phyloP scores from a whole-genome alignment of 108 stramenopile genomes.

The Discostella pseudostelligera region DNA sequence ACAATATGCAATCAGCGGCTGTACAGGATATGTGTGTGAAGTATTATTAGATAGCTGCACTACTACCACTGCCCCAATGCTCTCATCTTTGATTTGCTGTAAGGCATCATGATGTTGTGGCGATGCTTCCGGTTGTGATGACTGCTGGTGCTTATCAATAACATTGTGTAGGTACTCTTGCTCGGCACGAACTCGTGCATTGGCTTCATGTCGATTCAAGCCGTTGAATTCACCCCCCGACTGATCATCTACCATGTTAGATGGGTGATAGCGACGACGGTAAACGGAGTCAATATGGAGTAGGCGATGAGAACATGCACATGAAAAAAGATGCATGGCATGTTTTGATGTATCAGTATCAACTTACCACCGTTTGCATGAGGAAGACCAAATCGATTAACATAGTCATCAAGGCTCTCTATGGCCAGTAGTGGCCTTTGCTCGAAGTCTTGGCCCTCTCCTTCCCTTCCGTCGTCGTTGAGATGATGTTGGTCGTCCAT shows the following conservation, averaged over 20 bases:
- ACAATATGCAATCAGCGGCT: constrained; percentile 37
- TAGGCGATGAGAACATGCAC: background rate
- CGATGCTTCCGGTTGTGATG: constrained; percentile 1
- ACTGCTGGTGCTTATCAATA: constrained; percentile 20
- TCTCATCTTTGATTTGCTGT: constrained; percentile 4
- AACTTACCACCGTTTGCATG: constrained; percentile 7
- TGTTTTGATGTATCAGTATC: constrained; percentile 6
- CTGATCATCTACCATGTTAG: constrained; percentile 4
- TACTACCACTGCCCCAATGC: constrained; percentile 18
- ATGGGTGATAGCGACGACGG: background rate
- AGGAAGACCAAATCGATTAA: constrained; percentile 28
- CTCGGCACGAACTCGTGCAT: constrained; percentile 24
- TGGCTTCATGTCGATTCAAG: constrained; percentile 35
- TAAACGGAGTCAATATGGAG: background rate
- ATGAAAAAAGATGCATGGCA: background rate
- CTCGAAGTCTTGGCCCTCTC: constrained; percentile 3
- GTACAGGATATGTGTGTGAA: constrained; percentile 15
- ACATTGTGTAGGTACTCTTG: constrained; percentile 23
- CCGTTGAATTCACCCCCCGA: constrained; percentile 40
- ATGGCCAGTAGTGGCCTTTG: constrained; percentile 16
- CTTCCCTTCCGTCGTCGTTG: constrained; percentile 8
- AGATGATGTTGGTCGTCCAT: constrained; percentile 12
- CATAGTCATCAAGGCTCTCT: constrained; percentile 47
- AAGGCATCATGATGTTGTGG: constrained; percentile 8
- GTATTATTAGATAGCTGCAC: constrained; percentile 20